Base-by-base conservation (phyloP, 768 basidiomycete genomes). In the Leccinum pellstonianum region DNA sequence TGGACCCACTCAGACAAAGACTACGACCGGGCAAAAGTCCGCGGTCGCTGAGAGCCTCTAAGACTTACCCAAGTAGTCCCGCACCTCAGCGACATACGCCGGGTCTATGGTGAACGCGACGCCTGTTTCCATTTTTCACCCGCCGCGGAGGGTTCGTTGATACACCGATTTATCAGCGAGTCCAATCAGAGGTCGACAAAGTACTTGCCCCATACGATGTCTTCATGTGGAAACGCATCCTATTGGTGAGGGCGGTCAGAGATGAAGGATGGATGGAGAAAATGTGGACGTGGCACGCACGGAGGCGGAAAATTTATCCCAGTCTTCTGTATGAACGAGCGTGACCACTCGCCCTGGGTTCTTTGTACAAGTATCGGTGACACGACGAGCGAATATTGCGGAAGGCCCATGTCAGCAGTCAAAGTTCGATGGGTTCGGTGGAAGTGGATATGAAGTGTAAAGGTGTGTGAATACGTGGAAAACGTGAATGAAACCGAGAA, bases 261-360 rank as follows among this genome's bases (percentile, higher is more conserved):
- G 4, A 43, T n/a, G n/a, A n/a, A 11, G 4, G 10, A n/a, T 1
- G 15, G 4, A 51, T 2, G 17, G 17, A 3, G 2, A 2, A 35
- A 29, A 27, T 4, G 19, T 10, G 10, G 11, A 47, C 15, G 43
- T 31, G 25, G 23, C 15, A 68, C 83, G 60, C 62, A 91, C 91
- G 17, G 84, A 81, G n/a, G 68, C 77, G 6, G 89, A 89, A 68
- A 91, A 86, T 12, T 73, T 70, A 37, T 87, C 86, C 95, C 95
- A 98, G 49, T 96, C 92, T 69, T 88, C 85, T 59, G 91, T 90
- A 65, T 91, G 89, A 9, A 97, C 80, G 3, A 98, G 79, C 1
- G 95, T 98, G 1, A 96, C 95, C 1, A 96, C 95, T 47, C 93
- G 77, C 3, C 95, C 95, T 3, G 94, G 94, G 54, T 78, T 83